Conservation (phyloP, 176 grass and related monocot species). For the Musa troglodytarum region DNA sequence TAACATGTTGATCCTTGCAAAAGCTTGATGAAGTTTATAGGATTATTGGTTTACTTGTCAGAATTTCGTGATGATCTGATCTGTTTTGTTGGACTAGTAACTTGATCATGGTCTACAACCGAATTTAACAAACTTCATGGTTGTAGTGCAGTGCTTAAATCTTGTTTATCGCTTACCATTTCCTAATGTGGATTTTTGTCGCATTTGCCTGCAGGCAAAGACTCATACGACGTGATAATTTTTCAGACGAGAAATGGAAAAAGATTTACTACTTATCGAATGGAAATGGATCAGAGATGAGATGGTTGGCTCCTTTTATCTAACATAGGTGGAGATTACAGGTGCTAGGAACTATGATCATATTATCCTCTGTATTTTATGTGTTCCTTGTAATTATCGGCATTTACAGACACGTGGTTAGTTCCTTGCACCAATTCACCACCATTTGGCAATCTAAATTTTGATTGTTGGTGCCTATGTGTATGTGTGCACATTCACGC, state of each 20-base stretch:
- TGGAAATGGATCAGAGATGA: slow-evolving; percentile 98
- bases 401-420: neutral
- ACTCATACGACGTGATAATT: slow-evolving; percentile 62
- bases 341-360: neutral
- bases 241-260: slow-evolving; percentile 95
- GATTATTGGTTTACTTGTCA: neutral
- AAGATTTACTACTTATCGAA: slow-evolving; percentile 94
- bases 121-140: neutral
- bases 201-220: slow-evolving; percentile 57
- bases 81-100: neutral
- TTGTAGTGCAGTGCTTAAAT: neutral
- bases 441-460: neutral
- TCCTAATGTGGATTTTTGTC: slow-evolving; percentile 4
- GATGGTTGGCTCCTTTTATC: slow-evolving; percentile 86
- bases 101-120: neutral
- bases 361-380: neutral
- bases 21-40: neutral
- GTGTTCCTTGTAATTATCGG: neutral
- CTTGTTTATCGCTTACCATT: neutral
- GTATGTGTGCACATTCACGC: neutral
- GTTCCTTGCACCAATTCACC: neutral
- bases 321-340: slow-evolving; percentile 30
- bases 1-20: neutral
- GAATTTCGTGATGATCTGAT: neutral
- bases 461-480: neutral